Evolutionary conservation across 345 rosid species (phyloP).

Genomic region (Lepidium aucheri): DNA sequence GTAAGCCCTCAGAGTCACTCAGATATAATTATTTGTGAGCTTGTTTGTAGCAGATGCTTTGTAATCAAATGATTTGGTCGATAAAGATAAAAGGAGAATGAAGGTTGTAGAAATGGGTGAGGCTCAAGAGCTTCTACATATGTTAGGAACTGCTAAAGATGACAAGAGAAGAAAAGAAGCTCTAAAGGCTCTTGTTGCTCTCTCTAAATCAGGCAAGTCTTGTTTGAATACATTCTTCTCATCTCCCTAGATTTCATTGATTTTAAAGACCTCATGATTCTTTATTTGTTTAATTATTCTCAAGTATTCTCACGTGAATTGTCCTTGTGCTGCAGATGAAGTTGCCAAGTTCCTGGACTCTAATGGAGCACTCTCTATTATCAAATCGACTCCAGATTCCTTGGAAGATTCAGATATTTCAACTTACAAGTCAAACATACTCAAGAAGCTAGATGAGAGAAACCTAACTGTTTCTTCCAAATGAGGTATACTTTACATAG

Average conservation of each 20-base stretch:
- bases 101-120: slow-evolving; percentile 86
- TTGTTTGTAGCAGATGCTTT: neutral
- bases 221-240: neutral
- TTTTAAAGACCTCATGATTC: neutral
- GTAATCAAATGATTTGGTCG: neutral
- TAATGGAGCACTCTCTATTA: slow-evolving; percentile 48
- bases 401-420: slow-evolving; percentile 46
- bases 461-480: slow-evolving; percentile 24
- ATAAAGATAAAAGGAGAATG: slow-evolving; percentile 77
- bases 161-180: slow-evolving; percentile 77
- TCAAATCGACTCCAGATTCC: slow-evolving; percentile 51
- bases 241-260: neutral
- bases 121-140: slow-evolving; percentile 64
- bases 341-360: slow-evolving; percentile 52
- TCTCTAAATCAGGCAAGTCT: slow-evolving; percentile 54
- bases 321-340: slow-evolving; percentile 45
- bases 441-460: slow-evolving; percentile 58
- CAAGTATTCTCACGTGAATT: too few relatives aligned
- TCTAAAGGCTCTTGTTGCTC: slow-evolving; percentile 64
- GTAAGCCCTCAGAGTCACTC: slow-evolving; percentile 24
- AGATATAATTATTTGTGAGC: neutral
- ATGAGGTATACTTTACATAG: too few relatives aligned
- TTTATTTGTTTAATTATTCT: neutral
- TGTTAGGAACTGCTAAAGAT: slow-evolving; percentile 74
- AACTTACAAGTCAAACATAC: slow-evolving; percentile 45